Percentiles rank a stretch among this genome's conserved stretches.
These are phyloP conservation scores for Boletus rufocinnamomeus DNA, from an alignment of 768 basidiomycete species.

Conservation along the genomic window DNA sequence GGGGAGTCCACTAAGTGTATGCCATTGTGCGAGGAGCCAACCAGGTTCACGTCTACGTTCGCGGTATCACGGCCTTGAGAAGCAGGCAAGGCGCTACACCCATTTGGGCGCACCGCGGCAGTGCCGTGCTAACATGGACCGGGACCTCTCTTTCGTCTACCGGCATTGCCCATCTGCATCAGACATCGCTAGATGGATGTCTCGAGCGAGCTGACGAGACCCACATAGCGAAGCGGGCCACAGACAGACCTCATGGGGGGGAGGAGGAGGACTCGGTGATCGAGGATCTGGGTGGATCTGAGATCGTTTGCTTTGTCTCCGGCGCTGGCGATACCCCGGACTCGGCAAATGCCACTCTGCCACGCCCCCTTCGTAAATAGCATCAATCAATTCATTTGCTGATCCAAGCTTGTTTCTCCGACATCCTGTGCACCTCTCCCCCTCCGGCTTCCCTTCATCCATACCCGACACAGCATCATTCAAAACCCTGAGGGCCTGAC, in stretches of 20 bases:
- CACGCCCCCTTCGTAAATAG: conserved; percentile 5
- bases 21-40: conserved; percentile 6
- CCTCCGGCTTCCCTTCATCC: conserved; percentile 8
- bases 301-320: conserved; percentile 36
- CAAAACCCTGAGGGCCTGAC: background rate
- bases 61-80: conserved; percentile 8
- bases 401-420: background rate
- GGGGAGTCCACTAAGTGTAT: conserved; percentile 7
- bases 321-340: conserved; percentile 36
- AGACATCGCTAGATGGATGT: background rate
- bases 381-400: background rate
- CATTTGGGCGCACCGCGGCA: conserved; percentile 20
- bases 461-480: conserved; percentile 14
- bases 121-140: conserved; percentile 6
- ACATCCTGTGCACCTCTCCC: background rate
- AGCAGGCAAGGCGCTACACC: conserved; percentile 5
- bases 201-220: background rate
- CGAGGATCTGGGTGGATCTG: conserved; percentile 28
- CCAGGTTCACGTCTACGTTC: background rate
- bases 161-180: background rate
- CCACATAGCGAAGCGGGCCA: too few relatives aligned
- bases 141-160: background rate
- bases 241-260: conserved; percentile 5
- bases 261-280: conserved; percentile 11
- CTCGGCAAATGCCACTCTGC: conserved; percentile 29